These are phyloP conservation scores for Crithidia brevicula DNA, from an alignment of 208 protist genomes.

Conservation along the genomic window DNA sequence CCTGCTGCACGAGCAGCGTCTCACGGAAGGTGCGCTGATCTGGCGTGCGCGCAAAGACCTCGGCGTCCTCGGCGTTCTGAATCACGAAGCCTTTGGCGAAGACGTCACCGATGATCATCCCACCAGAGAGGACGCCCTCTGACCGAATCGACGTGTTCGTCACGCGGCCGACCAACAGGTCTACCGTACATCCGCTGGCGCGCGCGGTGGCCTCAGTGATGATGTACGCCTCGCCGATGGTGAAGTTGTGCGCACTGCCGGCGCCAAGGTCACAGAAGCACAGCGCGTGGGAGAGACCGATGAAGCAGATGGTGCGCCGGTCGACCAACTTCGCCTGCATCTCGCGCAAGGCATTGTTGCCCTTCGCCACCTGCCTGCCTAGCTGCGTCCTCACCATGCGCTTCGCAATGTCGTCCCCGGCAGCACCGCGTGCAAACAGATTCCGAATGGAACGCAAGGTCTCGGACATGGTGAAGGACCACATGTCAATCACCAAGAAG, in stretches of 20 bases:
- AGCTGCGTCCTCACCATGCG: conserved; percentile 16
- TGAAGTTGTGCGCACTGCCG: conserved; percentile 75
- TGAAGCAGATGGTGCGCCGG: conserved; percentile 32
- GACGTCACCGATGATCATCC: conserved; percentile 52
- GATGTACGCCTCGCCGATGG: conserved; percentile 43
- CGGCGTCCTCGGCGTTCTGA: conserved; percentile 42
- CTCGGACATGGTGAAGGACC: conserved; percentile 41
- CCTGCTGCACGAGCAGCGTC: conserved; percentile 46
- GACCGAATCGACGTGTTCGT: conserved; percentile 57
- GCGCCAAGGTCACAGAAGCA: conserved; percentile 72
- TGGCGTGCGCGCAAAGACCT: conserved; percentile 54
- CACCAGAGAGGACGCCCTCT: conserved; percentile 81
- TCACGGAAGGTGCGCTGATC: conserved; percentile 72
- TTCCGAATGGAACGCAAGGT: conserved; percentile 40
- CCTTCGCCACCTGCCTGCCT: conserved; percentile 13
- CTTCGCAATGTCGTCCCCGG: conserved; percentile 23
- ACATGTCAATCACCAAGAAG: conserved; percentile 69
- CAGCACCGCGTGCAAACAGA: conserved; percentile 37
- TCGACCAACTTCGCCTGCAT: conserved; percentile 3
- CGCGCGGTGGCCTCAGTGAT: conserved; percentile 34
- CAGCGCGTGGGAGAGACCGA: conserved; percentile 50
- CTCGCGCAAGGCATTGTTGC: conserved; percentile 7
- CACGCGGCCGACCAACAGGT: conserved; percentile 36
- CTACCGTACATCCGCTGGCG: conserved; percentile 26
- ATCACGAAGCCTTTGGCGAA: conserved; percentile 65